phyloP scores from a whole-genome alignment of 441 rosid species.

The Geranium incanum region DNA sequence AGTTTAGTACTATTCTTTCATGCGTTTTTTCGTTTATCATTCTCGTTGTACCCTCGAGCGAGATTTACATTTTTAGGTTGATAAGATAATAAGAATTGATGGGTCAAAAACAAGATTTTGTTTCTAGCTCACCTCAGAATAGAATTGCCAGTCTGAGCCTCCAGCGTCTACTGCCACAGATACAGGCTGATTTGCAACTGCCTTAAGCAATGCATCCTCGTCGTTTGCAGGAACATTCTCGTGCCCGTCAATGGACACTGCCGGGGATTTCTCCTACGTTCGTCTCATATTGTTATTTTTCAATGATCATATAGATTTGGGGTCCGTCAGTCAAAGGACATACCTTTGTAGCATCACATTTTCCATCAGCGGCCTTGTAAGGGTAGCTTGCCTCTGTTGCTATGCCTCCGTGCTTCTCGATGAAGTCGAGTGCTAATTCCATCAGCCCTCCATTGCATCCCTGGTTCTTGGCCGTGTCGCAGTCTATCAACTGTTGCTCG shows the following conservation, averaged over 20 bases:
- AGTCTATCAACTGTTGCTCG: constrained; percentile 22
- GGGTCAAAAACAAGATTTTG: no score
- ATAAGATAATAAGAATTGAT: no score
- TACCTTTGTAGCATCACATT: constrained; percentile 42
- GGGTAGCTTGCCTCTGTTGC: constrained; percentile 58
- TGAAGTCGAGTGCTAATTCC: constrained; percentile 75
- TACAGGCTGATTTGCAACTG: constrained; percentile 69
- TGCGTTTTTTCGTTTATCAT: no score
- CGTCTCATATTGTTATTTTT: not conserved
- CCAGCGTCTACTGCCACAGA: constrained; percentile 82
- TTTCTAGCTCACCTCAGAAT: constrained; percentile 56
- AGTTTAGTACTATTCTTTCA: no score
- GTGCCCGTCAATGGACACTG: constrained; percentile 65
- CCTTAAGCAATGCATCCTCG: constrained; percentile 62
- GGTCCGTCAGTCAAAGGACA: not conserved
- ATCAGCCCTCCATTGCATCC: constrained; percentile 84
- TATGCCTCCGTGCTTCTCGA: constrained; percentile 55
- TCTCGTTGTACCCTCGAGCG: no score
- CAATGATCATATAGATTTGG: not conserved
- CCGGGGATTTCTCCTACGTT: constrained; percentile 38
- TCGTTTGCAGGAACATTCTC: constrained; percentile 57
- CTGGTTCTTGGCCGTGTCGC: constrained; percentile 59
- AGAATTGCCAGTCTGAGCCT: constrained; percentile 70
- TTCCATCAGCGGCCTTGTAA: constrained; percentile 39
- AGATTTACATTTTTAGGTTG: no score